Evolutionary conservation across 352 stramenopile genomes (phyloP), one percentile per base, ranked within the genome.

Genomic region (Phytopythium aichiense): DNA sequence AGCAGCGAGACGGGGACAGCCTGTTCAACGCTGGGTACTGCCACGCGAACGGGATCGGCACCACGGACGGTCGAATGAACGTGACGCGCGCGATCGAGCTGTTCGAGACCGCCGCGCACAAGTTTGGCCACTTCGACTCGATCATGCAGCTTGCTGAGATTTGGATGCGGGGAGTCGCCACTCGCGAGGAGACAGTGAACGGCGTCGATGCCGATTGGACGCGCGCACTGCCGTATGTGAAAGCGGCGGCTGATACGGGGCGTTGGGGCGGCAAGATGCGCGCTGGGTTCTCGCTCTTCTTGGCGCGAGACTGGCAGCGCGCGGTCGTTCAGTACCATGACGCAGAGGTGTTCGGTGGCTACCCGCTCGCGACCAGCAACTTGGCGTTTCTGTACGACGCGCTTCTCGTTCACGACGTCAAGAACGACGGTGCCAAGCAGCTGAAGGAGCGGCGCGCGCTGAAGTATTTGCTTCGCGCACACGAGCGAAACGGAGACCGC

Each of bases 1-100:
- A 92, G 31, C 55, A 87, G 53, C 74, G 83, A 46, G 89, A 97
- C 50, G 89, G 83, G 0, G 91, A 97, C 63, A 96, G 87, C n/a
- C 56, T 96, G 2, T 97, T 96, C 58, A 97, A 97, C 58, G 82
- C 89, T 1, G 91, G 84, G 0, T 91, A 94, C 66, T 96, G 88
- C 56, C 65, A 95, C 48, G 77, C 80, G 0, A 56, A 73, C 6
- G 89, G 87, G 4, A 69, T 89, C 13, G 89, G 89, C 1, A 85
- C 84, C 2, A 18, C 37, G 4, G 20, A 33, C 3, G 30, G 30
- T 16, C 49, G 18, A 37, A 63, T 65, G 2, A 94, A 94, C 48
- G 35, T 83, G 8, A 81, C 65, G 40, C 67, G 70, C 31, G 88
- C 84, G 7, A 81, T 91, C 48, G 38, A 77, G 7, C 91, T 76